Evolutionary conservation across 108 stramenopile species (phyloP).

Genomic region (Pseudonitzschia multiseries): DNA sequence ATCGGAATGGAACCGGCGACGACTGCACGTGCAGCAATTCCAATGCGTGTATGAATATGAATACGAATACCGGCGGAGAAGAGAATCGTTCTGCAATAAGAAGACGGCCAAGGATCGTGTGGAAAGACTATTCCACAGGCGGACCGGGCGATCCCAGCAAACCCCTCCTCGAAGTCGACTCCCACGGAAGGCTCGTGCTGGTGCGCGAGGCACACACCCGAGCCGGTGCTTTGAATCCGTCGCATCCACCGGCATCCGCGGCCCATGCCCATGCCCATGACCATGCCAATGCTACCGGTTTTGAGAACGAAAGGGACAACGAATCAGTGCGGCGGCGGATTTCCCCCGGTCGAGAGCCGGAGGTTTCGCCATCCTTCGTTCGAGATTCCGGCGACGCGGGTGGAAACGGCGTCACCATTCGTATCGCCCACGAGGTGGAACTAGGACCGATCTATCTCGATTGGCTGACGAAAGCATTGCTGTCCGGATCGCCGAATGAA

Average conservation of each 20-base stretch:
- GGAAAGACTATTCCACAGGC: neutral
- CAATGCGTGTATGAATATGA: too few species aligned
- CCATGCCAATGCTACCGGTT: too few species aligned
- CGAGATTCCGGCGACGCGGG: neutral
- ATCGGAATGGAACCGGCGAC: too few species aligned
- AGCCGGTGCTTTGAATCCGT: too few species aligned
- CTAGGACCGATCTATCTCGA: conserved; percentile 1
- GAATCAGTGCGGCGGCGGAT: too few species aligned
- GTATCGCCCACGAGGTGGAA: conserved; percentile 1
- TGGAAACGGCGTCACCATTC: neutral
- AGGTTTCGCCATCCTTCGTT: too few species aligned
- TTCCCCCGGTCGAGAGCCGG: too few species aligned
- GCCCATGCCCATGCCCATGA: neutral
- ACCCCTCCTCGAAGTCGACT: neutral
- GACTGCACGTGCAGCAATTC: too few species aligned
- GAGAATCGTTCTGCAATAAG: neutral
- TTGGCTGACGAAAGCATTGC: conserved; percentile 5
- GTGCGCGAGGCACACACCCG: too few species aligned
- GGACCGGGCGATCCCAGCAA: neutral
- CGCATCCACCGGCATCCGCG: too few species aligned
- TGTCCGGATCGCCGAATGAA: neutral
- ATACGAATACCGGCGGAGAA: neutral
- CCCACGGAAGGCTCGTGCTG: neutral
- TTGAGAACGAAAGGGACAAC: too few species aligned
- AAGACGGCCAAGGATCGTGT: neutral